phyloP scores from a whole-genome alignment of 257 asterid genomes.

The Penstemon barbatus region DNA sequence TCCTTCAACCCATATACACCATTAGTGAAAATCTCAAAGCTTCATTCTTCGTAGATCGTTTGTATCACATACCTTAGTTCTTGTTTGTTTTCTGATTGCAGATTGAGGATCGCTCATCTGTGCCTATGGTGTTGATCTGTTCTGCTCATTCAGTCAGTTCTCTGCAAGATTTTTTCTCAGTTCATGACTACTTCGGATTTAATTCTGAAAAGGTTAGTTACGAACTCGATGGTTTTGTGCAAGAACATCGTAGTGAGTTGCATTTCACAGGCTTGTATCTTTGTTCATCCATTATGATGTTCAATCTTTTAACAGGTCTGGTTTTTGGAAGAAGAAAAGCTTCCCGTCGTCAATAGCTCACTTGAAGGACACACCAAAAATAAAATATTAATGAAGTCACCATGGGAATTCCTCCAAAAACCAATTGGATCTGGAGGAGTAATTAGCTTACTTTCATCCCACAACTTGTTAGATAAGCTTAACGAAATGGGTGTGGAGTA shows the following conservation, averaged over 20 bases:
- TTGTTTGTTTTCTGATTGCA: conserved; percentile 42
- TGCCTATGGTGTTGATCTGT: conserved; percentile 72
- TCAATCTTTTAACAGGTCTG: conserved; percentile 53
- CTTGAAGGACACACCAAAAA: conserved; percentile 49
- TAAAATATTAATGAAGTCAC: conserved; percentile 88
- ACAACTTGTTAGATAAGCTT: conserved; percentile 58
- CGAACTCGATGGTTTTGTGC: not conserved
- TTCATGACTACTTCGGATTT: conserved; percentile 64
- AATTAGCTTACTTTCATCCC: conserved; percentile 62
- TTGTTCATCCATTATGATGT: conserved; percentile 5
- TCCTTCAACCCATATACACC: too few relatives aligned
- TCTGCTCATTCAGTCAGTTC: conserved; percentile 50
- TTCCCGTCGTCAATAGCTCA: conserved; percentile 65
- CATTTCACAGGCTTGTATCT: not conserved
- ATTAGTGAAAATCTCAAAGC: too few relatives aligned
- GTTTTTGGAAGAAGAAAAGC: conserved; percentile 90
- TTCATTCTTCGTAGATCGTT: conserved; percentile 7
- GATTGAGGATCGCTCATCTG: conserved; percentile 55
- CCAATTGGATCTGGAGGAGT: conserved; percentile 86
- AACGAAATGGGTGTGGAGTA: conserved; percentile 71
- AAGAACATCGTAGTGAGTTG: not conserved
- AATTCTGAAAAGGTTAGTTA: conserved; percentile 80
- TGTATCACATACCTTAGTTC: conserved; percentile 17
- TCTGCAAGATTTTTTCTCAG: conserved; percentile 55
- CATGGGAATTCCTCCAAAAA: conserved; percentile 83